Base-by-base conservation (phyloP, 139 green algal genomes). In the Chlorella vulgaris region DNA sequence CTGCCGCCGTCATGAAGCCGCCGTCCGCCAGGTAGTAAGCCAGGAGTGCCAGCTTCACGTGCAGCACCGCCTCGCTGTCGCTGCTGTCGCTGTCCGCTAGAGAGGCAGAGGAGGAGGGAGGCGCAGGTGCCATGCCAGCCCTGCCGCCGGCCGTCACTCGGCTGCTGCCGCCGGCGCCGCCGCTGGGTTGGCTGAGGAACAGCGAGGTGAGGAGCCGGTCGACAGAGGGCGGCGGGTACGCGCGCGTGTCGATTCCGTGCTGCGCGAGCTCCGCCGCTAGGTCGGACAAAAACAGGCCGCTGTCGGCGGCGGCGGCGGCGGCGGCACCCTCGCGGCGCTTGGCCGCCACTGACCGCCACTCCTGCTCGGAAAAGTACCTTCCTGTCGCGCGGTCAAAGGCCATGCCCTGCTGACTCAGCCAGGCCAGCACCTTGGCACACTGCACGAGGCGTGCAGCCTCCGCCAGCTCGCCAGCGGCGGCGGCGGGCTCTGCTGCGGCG, bases 21-120 rank as follows among this genome's bases (percentile, higher is more conserved):
- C 68, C 84, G 42, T 93, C 90, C 31, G 82, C 42, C 1, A 91
- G 74, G 33, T 83, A 86, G 80, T 93, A 93, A 4, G 87, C 43
- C 28, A 93, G 78, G 61, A 93, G 70, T 36, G 83, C 78, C 38
- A 93, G 86, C 78, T 89, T 91, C 38, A 75, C 58, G 3, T 76
- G 69, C 55, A 69, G 47, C 22, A 65, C 21, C 55, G 5, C 55
- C 55, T n/a, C 15, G 55, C 22, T 65, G 18, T 28, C 22, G 55
- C 55, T 31, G 55, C 55, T 31, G 55, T 58, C n/a, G 15, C 47
- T 58, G 15, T 15, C 47, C 15, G 15, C 42, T n/a, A n/a, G n/a
- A n/a, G n/a, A n/a, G n/a, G n/a, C 42, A 18, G 42, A 28, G 3
- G 2, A 18, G 13, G 29, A 69, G 29, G 6, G 5, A 33, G 62